These are phyloP conservation scores for Beta vulgaris DNA, from an alignment of 148 eudicot genomes.

Conservation along the genomic window DNA sequence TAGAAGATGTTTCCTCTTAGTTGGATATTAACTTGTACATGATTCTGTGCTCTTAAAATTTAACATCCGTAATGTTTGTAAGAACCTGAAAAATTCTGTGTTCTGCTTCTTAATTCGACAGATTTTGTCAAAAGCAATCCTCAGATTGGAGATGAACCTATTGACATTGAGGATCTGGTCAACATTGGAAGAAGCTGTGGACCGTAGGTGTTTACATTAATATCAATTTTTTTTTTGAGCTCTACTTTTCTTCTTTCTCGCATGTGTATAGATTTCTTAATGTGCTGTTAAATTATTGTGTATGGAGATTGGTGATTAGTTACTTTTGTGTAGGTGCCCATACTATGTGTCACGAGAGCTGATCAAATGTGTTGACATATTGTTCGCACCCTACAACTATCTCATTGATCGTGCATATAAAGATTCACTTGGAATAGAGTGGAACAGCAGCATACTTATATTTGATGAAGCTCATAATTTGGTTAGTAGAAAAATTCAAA, in stretches of 20 bases:
- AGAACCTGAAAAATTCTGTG: neutral
- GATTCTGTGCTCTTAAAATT: neutral
- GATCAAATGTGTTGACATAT: conserved; percentile 80
- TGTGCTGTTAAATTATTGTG: neutral
- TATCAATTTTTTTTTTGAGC: neutral
- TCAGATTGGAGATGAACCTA: conserved; percentile 85
- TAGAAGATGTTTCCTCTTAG: neutral
- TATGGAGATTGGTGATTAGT: neutral
- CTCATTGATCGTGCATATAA: conserved; percentile 74
- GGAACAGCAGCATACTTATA: conserved; percentile 71
- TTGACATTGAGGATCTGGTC: conserved; percentile 94
- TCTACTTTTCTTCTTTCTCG: neutral
- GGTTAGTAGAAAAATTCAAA: conserved; percentile 46
- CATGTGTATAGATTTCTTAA: neutral
- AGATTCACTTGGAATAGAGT: conserved; percentile 62
- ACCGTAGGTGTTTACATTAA: conserved; percentile 59
- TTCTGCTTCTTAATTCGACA: conserved; percentile 26
- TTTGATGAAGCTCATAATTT: conserved; percentile 99
- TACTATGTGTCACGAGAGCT: conserved; percentile 90
- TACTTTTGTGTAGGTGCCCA: conserved; percentile 65
- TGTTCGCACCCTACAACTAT: conserved; percentile 97
- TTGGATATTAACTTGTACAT: neutral
- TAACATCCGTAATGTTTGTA: neutral
- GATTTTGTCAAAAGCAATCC: conserved; percentile 73
- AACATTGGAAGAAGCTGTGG: conserved; percentile 90